phyloP scores from a whole-genome alignment of 768 basidiomycete species.

The Suillus lakei region DNA sequence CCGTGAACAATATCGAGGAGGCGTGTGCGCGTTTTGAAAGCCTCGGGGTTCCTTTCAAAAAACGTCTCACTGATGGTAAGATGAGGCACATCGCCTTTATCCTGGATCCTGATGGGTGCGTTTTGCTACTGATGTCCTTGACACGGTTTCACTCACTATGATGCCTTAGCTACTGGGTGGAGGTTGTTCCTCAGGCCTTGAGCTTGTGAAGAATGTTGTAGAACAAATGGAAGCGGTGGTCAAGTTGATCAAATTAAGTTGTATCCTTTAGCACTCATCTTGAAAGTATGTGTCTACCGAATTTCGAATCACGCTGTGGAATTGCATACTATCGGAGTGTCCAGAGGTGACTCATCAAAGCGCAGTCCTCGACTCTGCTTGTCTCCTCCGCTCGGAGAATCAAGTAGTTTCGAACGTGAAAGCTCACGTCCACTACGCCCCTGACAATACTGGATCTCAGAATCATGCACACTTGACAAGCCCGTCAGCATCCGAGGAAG shows the following conservation, averaged over 20 bases:
- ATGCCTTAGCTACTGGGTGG: slow-evolving; percentile 59
- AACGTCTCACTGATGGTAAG: slow-evolving; percentile 81
- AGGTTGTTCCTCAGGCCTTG: slow-evolving; percentile 48
- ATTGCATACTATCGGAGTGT: background rate
- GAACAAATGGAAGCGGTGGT: background rate
- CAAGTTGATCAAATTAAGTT: background rate
- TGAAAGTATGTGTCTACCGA: background rate
- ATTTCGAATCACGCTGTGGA: background rate
- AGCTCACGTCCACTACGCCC: background rate
- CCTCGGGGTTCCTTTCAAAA: slow-evolving; percentile 85
- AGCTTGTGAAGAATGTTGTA: slow-evolving; percentile 21
- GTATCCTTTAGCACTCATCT: slow-evolving; percentile 4
- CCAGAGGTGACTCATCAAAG: background rate
- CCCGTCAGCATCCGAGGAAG: background rate
- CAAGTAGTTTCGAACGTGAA: background rate
- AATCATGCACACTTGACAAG: background rate
- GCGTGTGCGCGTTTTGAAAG: slow-evolving; percentile 85
- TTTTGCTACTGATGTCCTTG: slow-evolving; percentile 1
- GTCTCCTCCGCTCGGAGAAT: background rate
- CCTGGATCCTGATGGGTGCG: slow-evolving; percentile 82
- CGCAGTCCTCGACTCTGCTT: background rate
- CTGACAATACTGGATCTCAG: background rate
- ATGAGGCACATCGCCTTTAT: slow-evolving; percentile 88
- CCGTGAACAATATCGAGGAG: slow-evolving; percentile 80
- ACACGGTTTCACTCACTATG: slow-evolving; percentile 1